These are phyloP conservation scores for Trichoderma koningiopsis DNA, from an alignment of 2,329 filamentous ascomycete genomes.

Conservation along the genomic window DNA sequence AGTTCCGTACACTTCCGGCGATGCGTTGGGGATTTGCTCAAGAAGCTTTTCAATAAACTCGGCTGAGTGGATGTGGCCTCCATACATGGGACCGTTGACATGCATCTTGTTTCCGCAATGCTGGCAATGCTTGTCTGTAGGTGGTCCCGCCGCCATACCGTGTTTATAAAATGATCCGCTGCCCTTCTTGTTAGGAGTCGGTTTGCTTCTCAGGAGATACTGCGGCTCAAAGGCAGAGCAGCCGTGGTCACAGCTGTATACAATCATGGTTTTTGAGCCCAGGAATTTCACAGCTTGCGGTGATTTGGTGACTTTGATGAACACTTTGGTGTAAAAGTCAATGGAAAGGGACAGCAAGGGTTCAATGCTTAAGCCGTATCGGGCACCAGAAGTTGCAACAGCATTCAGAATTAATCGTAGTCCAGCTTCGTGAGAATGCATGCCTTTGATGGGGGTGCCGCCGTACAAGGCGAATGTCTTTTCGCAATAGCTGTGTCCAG, in stretches of 20 bases:
- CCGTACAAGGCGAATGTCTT: slow-evolving; percentile 95
- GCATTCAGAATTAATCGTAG: slow-evolving; percentile 83
- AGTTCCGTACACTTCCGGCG: slow-evolving; percentile 75
- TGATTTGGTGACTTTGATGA: slow-evolving; percentile 78
- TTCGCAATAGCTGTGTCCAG: slow-evolving; percentile 89
- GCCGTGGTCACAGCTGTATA: slow-evolving; percentile 87
- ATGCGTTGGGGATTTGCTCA: slow-evolving; percentile 66
- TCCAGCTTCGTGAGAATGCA: slow-evolving; percentile 85
- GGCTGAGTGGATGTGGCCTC: slow-evolving; percentile 80
- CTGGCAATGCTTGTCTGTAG: slow-evolving; percentile 66
- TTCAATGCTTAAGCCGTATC: slow-evolving; percentile 86
- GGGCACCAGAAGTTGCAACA: slow-evolving; percentile 76
- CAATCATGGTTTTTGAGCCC: slow-evolving; percentile 87
- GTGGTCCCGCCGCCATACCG: slow-evolving; percentile 70
- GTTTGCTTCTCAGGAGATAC: slow-evolving; percentile 69
- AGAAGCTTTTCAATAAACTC: slow-evolving; percentile 81
- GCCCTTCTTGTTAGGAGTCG: slow-evolving; percentile 69
- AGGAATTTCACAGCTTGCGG: slow-evolving; percentile 87
- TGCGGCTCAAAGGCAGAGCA: slow-evolving; percentile 93
- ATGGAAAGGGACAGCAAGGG: slow-evolving; percentile 91
- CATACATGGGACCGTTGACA: slow-evolving; percentile 92
- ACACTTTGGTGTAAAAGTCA: slow-evolving; percentile 91
- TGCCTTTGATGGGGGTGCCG: slow-evolving; percentile 81
- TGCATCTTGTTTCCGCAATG: slow-evolving; percentile 89
- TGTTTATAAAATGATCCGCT: slow-evolving; percentile 76